phyloP scores from a whole-genome alignment of 495 filamentous ascomycete species.

The Penicillium angulare region DNA sequence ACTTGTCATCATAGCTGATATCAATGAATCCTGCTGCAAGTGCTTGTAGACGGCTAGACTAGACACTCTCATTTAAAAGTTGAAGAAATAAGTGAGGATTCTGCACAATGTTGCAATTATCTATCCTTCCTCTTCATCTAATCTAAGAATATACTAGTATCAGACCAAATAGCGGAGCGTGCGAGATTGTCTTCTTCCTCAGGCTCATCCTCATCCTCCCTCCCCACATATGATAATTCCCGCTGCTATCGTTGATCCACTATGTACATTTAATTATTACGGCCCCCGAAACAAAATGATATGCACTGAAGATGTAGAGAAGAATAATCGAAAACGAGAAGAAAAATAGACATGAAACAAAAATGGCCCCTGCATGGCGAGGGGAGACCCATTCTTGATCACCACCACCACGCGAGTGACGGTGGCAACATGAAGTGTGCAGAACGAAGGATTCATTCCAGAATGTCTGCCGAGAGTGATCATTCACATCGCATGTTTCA shows the following conservation, averaged over 20 bases:
- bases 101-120: too few species aligned
- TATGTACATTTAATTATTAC: too few species aligned
- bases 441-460: slow-evolving; percentile 12
- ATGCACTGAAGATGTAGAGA: neutral
- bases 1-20: neutral
- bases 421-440: slow-evolving; percentile 4
- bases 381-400: neutral
- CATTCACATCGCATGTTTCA: slow-evolving; percentile 4
- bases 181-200: neutral
- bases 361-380: slow-evolving; percentile 3
- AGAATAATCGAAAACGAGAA: neutral
- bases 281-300: neutral
- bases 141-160: neutral
- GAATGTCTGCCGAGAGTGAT: slow-evolving; percentile 8
- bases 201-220: neutral
- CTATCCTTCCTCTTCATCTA: neutral
- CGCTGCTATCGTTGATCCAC: too few species aligned
- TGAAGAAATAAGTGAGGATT: too few species aligned
- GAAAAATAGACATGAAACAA: neutral
- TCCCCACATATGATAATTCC: neutral
- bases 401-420: neutral
- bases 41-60: too few species aligned
- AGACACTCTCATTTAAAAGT: too few species aligned
- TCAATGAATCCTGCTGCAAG: too few species aligned
- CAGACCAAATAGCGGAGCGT: neutral